Base-by-base conservation (phyloP, 257 asterid species). In the Knoxia roxburghii region DNA sequence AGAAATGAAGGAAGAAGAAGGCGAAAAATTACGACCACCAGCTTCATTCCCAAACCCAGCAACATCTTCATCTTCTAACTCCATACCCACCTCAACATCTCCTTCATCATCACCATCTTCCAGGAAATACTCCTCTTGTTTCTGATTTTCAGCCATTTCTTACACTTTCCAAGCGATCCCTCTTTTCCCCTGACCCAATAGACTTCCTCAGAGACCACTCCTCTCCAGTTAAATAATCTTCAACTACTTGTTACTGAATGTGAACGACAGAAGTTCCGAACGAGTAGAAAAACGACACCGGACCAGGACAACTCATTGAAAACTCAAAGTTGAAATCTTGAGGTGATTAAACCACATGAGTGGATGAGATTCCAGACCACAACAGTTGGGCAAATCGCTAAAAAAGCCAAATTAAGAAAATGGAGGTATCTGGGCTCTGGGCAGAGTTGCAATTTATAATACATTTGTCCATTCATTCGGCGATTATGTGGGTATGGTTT, bases 31-130 rank as follows among this genome's bases (percentile, higher is more conserved):
- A 33, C 65, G 76, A 29, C 70, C 81, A 35, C 50, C 76, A 33
- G 13, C 73, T 17, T 70, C 79, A 15, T 35, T 68, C 12, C 23
- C 79, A 65, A 6, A 64, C 39, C 39, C 70, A 18, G 69, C 74
- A 20, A 59, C 70, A 4, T 74, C 84, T 11, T 82, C 85, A 0
- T 68, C 85, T 0, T 76, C 82, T 0, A 77, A 82, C 9, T 78
- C 84, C 60, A 49, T 45, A 53, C 69, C 73, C 58, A 55, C 73
- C 56, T 80, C 86, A 33, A 65, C 73, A 54, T 70, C 83, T 41
- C 49, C 79, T 15, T 70, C 78, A 24, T 82, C 78, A 17, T 73
- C 86, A 30, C 68, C 80, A 35, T 75, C 80, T 26, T 88, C 96
- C 30, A 73, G 35, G 32, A 82, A 80, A 71, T 64, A 72, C 0